phyloP scores from a whole-genome alignment of 106 monocot genomes.

The Apostasia shenzhenica region DNA sequence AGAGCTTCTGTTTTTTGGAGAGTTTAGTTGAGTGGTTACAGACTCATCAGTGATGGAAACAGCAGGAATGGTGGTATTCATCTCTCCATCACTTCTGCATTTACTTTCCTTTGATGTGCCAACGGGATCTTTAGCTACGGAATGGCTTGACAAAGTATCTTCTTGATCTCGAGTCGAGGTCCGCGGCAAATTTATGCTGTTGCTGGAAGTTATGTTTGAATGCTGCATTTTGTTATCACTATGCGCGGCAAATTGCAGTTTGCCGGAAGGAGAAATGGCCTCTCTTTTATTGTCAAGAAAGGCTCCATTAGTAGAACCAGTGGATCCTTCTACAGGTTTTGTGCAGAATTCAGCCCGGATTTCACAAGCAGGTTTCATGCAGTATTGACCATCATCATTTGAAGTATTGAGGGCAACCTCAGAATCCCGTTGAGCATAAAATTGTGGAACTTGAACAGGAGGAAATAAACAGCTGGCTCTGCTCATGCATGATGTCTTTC shows the following conservation, averaged over 20 bases:
- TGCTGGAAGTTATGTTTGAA: conserved; percentile 13
- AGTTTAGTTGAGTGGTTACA: neutral
- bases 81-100: too few relatives aligned
- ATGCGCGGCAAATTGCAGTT: neutral
- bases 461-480: neutral
- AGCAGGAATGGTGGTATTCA: neutral
- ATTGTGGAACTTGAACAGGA: neutral
- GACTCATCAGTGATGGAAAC: neutral
- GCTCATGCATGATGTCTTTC: conserved; percentile 5
- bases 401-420: neutral
- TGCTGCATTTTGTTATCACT: conserved; percentile 7
- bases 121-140: conserved; percentile 9
- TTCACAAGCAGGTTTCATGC: neutral
- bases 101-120: neutral
- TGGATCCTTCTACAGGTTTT: conserved; percentile 6
- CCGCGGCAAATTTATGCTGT: conserved; percentile 16
- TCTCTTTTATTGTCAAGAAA: neutral
- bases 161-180: conserved; percentile 18
- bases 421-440: neutral
- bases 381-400: neutral
- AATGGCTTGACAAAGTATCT: conserved; percentile 45
- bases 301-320: neutral
- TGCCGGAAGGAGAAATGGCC: neutral
- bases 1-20: neutral
- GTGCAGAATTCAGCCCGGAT: conserved; percentile 1